Conservation (phyloP, 768 basidiomycete species). For the Myochromella boudieri region DNA sequence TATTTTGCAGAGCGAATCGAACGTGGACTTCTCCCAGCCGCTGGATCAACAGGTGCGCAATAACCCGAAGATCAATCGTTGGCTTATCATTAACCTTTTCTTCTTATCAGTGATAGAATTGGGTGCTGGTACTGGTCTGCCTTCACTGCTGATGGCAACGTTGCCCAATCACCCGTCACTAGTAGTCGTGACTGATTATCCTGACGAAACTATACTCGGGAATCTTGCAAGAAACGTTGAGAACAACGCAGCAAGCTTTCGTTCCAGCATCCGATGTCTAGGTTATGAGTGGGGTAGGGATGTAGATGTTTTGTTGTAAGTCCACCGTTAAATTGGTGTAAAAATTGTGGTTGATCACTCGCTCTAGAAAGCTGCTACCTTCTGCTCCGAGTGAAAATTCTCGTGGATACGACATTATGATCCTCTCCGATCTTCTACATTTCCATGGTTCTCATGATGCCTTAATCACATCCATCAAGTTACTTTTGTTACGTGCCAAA, state of each 20-base stretch:
- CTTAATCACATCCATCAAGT: constrained; percentile 48
- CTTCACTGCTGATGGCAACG: constrained; percentile 59
- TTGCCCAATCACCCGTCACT: constrained; percentile 43
- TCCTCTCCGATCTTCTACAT: constrained; percentile 74
- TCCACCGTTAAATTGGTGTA: constrained; percentile 3
- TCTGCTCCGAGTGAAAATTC: constrained; percentile 2
- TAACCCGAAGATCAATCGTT: background rate
- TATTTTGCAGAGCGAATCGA: constrained; percentile 69
- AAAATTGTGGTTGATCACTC: background rate
- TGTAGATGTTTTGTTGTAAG: constrained; percentile 46
- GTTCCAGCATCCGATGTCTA: constrained; percentile 34
- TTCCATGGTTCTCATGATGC: constrained; percentile 60
- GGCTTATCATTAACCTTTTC: background rate
- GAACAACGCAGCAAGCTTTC: constrained; percentile 40
- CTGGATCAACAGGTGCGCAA: constrained; percentile 37
- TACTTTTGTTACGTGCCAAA: constrained; percentile 43
- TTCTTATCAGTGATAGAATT: constrained; percentile 62
- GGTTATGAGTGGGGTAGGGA: constrained; percentile 71
- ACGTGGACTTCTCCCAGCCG: constrained; percentile 44
- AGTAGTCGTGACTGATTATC: constrained; percentile 68
- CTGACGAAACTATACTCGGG: constrained; percentile 57
- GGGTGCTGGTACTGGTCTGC: constrained; percentile 67
- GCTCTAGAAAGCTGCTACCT: constrained; percentile 20
- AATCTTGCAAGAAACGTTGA: constrained; percentile 58
- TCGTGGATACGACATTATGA: constrained; percentile 53